A percentile compares a stretch with the other conserved stretches of the same genome.
Conservation (phyloP, 257 asterid genomes). For the Nicotiana knightiana region DNA sequence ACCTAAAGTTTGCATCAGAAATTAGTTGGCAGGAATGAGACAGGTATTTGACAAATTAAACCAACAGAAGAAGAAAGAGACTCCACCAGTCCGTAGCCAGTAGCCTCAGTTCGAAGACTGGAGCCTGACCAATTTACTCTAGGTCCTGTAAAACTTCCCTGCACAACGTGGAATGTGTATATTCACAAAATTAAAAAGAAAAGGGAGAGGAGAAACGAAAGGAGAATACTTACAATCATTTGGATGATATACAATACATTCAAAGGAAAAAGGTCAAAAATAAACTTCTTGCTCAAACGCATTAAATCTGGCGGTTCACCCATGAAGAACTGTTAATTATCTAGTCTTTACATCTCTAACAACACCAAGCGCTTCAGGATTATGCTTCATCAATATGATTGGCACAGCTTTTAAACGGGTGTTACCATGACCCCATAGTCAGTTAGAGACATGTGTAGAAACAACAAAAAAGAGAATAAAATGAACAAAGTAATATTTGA, state of each 20-base stretch:
- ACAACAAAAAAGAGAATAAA: not conserved
- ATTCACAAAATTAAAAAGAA: not conserved
- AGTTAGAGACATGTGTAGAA: not conserved
- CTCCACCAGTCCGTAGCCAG: slow-evolving; percentile 96
- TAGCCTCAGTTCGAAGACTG: slow-evolving; percentile 98
- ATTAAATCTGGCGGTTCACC: not conserved
- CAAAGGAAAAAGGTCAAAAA: not conserved
- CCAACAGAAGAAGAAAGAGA: not conserved
- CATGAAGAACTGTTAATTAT: slow-evolving; percentile 1
- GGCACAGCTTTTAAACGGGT: not conserved
- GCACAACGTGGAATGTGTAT: slow-evolving; percentile 18
- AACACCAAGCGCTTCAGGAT: not conserved
- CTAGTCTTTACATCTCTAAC: not conserved
- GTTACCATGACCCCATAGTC: not conserved
- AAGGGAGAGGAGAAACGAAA: not conserved
- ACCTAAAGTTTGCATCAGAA: slow-evolving; percentile 52
- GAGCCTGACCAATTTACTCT: slow-evolving; percentile 96
- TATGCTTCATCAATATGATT: not conserved
- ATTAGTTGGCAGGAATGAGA: slow-evolving; percentile 13
- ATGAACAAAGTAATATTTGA: not conserved
- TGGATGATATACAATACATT: not conserved
- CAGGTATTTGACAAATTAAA: not conserved
- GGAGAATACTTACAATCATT: not conserved
- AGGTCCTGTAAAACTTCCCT: slow-evolving; percentile 99
- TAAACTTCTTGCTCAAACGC: not conserved